Conservation (phyloP, 192 early-diverging fungal genomes). For the Obelidium mucronatum region DNA sequence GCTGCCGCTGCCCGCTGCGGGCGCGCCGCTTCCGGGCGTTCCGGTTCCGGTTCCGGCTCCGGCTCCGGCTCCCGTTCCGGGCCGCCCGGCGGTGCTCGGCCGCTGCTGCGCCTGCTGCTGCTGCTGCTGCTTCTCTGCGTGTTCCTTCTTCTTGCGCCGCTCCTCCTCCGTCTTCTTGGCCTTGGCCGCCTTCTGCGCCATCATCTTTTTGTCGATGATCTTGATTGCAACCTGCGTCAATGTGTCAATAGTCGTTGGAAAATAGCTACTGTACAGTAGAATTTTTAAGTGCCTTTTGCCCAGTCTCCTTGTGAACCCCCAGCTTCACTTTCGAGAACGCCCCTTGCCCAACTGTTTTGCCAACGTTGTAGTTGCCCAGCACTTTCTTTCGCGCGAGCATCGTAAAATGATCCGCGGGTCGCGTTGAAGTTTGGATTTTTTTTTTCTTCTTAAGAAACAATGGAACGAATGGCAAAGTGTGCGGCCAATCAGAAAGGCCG, state of each 20-base stretch:
- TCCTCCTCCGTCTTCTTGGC: constrained; percentile 58
- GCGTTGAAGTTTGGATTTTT: neutral
- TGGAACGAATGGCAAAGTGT: neutral
- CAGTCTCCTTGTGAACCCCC: constrained; percentile 62
- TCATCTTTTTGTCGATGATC: constrained; percentile 67
- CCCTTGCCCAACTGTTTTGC: constrained; percentile 70
- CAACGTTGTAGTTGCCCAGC: constrained; percentile 64
- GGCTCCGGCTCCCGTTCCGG: too few relatives aligned
- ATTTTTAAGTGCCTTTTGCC: constrained; percentile 63
- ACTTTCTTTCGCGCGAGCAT: constrained; percentile 58
- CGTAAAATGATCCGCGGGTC: too few relatives aligned
- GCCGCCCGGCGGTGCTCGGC: neutral
- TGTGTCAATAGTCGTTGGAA: too few relatives aligned
- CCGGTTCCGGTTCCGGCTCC: too few relatives aligned
- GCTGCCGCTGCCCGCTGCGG: too few relatives aligned
- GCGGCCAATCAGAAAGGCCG: neutral
- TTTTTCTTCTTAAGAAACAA: neutral
- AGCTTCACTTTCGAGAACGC: constrained; percentile 75
- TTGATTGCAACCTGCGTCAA: constrained; percentile 71
- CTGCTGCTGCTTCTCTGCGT: constrained; percentile 27
- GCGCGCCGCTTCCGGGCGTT: too few relatives aligned
- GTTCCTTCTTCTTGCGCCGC: constrained; percentile 44
- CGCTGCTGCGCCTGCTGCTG: neutral
- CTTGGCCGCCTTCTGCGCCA: constrained; percentile 60
- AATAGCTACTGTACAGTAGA: too few relatives aligned